Evolutionary conservation across 495 filamentous ascomycete genomes (phyloP), one percentile per base, ranked within the genome.

Genomic region (Pyrenula aspistea): DNA sequence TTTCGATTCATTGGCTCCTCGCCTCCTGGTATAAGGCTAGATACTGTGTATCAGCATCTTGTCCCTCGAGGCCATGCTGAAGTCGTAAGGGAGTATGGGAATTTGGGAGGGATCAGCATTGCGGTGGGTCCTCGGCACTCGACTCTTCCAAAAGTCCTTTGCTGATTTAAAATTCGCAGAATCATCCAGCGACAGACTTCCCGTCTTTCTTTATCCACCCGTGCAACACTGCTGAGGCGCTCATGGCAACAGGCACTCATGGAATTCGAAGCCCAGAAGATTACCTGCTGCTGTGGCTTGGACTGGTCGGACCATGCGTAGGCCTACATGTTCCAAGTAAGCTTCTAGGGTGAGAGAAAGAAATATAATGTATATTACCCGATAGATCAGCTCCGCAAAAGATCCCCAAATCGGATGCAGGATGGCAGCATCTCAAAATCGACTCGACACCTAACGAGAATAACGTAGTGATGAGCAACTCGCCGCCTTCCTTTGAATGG

Each of bases 201-300:
- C 88, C 89, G 51, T 75, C 80, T 53, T 91, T 87, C 64, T 93
- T 90, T 71, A 73, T 93, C 62, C 89, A 95, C 70, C 89, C 89
- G 22, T 95, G 89, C 74, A 80, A 87, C 65, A 85, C 89, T n/a
- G 84, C 83, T 56, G 85, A 89, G 59, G 86, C 85, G 53, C 85
- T 95, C 81, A 42, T 15, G 15, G 31, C 4, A 42, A 15, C 31
- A 8, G 31, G 31, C 31, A 4, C 4, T 42, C 4, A 52, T 52
- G 50, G 22, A 4, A 52, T 52, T 19, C 65, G 64, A 56, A 72
- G 73, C 48, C 77, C 81, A 25, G 73, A 81, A 63, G 73, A 78
- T 54, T 95, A 93, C 73, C 77, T 95, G 62, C 78, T 85, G 69
- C 71, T 87, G 47, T 95, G 89, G 89, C 71, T 93, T 53, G 88